Evolutionary conservation across 164 flowering plant genomes (phyloP), one percentile per base, ranked within the genome.

Genomic region (Piper betle): DNA sequence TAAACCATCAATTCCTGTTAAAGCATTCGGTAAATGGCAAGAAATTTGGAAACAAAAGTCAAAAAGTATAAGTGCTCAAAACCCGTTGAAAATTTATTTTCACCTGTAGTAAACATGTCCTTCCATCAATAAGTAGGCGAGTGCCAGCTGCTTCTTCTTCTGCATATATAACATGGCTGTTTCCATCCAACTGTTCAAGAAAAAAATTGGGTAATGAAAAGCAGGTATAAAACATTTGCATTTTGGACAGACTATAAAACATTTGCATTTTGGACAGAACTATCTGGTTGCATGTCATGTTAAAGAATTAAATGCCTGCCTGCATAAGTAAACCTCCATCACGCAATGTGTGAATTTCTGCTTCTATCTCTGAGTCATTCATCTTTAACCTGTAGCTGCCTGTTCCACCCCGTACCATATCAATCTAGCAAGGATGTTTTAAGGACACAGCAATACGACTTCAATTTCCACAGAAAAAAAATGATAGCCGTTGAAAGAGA

Each of bases 81-180:
- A 25, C 2, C 33, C 33, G 33, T 0, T 25, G 33, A 25, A 25
- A 25, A 25, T 25, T 25, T 25, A 25, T 50, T 8, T 41, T 66
- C 62, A 90, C 98, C 98, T 93, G 99, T 71, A 94, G 83, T 74
- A 94, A 79, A 79, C 99, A 94, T 73, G 99, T 94, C 70, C 97
- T 84, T 78, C 99, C 99, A 84, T 88, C 99, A 76, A 94, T 94
- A 33, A 94, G 88, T 63, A 94, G 91, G 65, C 99, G 97, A 72
- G 96, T 94, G 60, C 99, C 99, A 64, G 96, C 99, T 38, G 99
- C 97, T 82, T 94, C 99, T 76, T 94, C 99, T 77, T 94, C 99
- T 12, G 96, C 99, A 82, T 94, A 94, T 69, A 91, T 84, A 17
- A 94, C 82, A 76, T 94, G 99, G 73, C 99, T 94, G 72, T 91